Base-by-base conservation (phyloP, 108 stramenopile genomes). In the Fragilariopsis cylindrus region DNA sequence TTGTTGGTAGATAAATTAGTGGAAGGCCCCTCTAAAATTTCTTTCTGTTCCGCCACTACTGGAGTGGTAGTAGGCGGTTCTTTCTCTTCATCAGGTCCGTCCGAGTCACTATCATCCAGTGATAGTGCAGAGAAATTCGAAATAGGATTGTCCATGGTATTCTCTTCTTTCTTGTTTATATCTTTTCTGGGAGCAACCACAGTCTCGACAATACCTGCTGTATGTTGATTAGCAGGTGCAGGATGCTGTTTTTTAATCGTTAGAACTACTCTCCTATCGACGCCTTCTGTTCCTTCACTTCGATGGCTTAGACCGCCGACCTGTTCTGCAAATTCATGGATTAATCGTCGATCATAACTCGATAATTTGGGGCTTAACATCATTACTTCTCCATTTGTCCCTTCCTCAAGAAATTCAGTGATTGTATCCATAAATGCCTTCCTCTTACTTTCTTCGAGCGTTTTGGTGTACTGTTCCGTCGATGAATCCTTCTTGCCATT, bases 261-360 rank as follows among this genome's bases (percentile, higher is more conserved):
- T 21, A 91, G 55, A 57, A 79, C 76, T 5, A 91, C 73, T 43
- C 65, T 55, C 18, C 83, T 80, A 53, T 82, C 69, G 45, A 81
- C 70, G 19, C 83, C 87, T 3, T 85, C 81, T 5, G 41, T 65
- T 4, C 87, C 87, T 48, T 78, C 80, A 50, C 82, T 84, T 53
- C 69, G 30, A 69, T 85, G 88, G 7, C 71, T 86, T 54, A 91
- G 78, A 15, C 42, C 62, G 9, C 88, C 87, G 47, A 84, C 68
- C 69, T 90, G 75, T 48, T 76, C 70, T 11, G 87, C 87, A 74
- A 89, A 72, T 65, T 91, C 88, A 70, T 78, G 85, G 15, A 87
- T 70, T 30, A 88, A 69, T n/a, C 79, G 68, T 15, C 76, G 75
- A 44, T 91, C 90, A 54, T 68, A 81, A 18, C 76, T 78, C 3